Base-by-base conservation (phyloP, 148 eudicot species). In the Nepenthes gracilis region DNA sequence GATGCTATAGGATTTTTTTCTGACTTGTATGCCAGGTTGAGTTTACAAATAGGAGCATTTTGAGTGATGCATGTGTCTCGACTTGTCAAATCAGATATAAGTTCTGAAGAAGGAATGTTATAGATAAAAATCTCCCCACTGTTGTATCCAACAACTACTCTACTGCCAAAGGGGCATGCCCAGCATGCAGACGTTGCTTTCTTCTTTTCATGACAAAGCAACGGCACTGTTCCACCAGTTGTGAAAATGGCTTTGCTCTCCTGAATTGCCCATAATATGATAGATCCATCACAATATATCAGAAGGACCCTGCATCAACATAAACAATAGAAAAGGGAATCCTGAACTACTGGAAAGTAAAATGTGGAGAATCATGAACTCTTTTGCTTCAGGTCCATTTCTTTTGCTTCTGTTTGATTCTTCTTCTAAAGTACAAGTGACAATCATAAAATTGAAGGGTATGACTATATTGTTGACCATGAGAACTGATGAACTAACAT, bases 181-280 rank as follows among this genome's bases (percentile, higher is more conserved):
- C 95, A 94, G 68, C 89, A 84, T 64, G 92, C 95, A 66, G 97
- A 76, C 58, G 92, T 84, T 66, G 80, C 95, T 73, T 77, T 77
- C 60, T 86, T 94, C 52, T 76, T 62, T 57, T 89, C 99, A n/a
- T 84, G 86, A 59, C 67, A 45, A 33, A 67, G 59, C n/a, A 80
- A 62, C 6, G 78, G 83, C 38, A 79, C 63, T 32, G 9, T 14
- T 35, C 58, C 86, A 47, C 85, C 82, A 43, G 71, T 73, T 62
- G 83, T 74, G 63, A 63, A 81, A 69, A 89, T 65, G 63, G 72
- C 65, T 81, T 77, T 85, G 80, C 86, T 89, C 74, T 85, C 92
- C 52, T 69, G 78, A 66, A 94, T 80, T 68, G 64, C 77, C 99
- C 99, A 94, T 71, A 94, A 69, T 65, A 81, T 66, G 55, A 89